Evolutionary conservation across 352 stramenopile species (phyloP).

Genomic region (Globisporangium parvum): DNA sequence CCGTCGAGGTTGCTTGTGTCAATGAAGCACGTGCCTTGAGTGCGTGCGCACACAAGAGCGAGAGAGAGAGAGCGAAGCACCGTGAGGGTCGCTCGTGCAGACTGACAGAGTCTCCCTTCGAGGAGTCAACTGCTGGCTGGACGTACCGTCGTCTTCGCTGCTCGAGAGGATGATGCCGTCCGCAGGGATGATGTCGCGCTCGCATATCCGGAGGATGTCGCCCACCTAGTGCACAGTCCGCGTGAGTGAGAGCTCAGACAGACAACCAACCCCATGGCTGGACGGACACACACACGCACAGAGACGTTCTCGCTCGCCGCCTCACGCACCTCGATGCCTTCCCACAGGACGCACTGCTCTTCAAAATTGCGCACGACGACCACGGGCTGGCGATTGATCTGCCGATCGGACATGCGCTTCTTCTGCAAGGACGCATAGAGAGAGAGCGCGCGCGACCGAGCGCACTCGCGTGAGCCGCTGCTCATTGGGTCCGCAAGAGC

Average conservation of each 20-base stretch:
- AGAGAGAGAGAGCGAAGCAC: background rate
- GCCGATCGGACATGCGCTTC: constrained; percentile 42
- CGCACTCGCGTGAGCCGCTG: background rate
- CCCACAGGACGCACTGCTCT: constrained; percentile 53
- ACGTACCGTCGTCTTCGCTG: constrained; percentile 67
- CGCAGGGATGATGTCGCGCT: constrained; percentile 86
- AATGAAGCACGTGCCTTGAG: constrained; percentile 63
- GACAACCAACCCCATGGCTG: too few species aligned
- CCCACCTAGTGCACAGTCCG: too few species aligned
- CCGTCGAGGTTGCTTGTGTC: constrained; percentile 82
- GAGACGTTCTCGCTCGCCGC: background rate
- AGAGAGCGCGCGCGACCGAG: background rate
- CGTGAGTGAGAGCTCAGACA: too few species aligned
- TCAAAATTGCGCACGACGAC: constrained; percentile 56
- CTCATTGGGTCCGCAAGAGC: constrained; percentile 5
- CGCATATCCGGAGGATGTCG: constrained; percentile 78
- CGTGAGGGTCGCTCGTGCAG: background rate
- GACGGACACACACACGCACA: too few species aligned
- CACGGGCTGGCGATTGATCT: constrained; percentile 59
- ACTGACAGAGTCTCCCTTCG: too few species aligned
- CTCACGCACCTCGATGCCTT: constrained; percentile 56
- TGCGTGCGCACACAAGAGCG: constrained; percentile 4
- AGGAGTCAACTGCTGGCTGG: too few species aligned
- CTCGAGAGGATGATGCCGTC: constrained; percentile 89
- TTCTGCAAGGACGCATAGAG: constrained; percentile 17